Conservation (phyloP, 208 protist species). For the Acanthamoeba culbertsoni region DNA sequence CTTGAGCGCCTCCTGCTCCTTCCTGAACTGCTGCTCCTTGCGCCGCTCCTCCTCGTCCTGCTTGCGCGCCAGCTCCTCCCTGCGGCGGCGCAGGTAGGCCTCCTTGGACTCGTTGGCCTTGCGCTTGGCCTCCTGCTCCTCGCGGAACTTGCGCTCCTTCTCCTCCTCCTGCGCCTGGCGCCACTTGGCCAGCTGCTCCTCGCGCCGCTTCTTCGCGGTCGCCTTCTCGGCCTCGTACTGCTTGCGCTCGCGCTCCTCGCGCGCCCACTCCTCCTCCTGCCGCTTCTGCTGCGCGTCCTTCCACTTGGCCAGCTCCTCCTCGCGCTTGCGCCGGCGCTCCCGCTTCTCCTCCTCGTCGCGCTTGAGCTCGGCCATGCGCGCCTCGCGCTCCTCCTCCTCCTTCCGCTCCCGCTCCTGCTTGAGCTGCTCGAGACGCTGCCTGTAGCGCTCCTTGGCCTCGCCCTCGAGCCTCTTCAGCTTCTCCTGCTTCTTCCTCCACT, state of each 20-base stretch:
- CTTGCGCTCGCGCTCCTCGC: conserved; percentile 32
- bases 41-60: conserved; percentile 6
- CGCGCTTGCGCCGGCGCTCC: neutral
- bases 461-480: conserved; percentile 59
- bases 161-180: neutral
- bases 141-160: neutral
- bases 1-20: neutral
- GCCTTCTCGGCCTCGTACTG: conserved; percentile 8
- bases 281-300: neutral
- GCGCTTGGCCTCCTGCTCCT: no score
- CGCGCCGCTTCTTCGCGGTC: no score
- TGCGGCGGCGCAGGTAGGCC: neutral
- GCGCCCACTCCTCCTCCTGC: conserved; percentile 41
- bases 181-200: conserved; percentile 10
- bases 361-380: conserved; percentile 42
- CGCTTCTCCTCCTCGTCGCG: neutral
- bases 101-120: neutral
- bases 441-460: conserved; percentile 52
- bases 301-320: no score
- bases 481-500: conserved; percentile 37
- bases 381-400: conserved; percentile 15
- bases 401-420: neutral
- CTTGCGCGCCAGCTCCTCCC: neutral
- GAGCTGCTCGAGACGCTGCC: neutral
- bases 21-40: neutral